Percentiles rank a stretch among this genome's conserved stretches.
These are phyloP conservation scores for Penicillium corylophilum DNA, from an alignment of 2,329 filamentous ascomycete species.

Conservation along the genomic window DNA sequence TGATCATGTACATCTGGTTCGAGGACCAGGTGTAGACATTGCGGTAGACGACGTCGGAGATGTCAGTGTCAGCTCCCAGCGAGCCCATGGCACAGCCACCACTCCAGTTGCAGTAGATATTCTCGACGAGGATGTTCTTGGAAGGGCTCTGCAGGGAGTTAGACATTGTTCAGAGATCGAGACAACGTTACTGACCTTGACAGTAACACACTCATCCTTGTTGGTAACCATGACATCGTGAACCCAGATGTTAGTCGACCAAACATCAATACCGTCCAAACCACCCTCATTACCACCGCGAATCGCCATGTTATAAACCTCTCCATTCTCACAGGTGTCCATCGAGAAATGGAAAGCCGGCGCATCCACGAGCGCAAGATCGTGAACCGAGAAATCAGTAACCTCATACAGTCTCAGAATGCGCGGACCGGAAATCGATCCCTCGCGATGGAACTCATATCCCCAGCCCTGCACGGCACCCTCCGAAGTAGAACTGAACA, in stretches of 20 bases:
- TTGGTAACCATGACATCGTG: slow-evolving; percentile 63
- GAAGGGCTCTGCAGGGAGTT: slow-evolving; percentile 42
- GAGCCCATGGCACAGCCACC: slow-evolving; percentile 60
- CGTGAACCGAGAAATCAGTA: slow-evolving; percentile 51
- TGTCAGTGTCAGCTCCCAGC: slow-evolving; percentile 49
- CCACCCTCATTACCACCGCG: slow-evolving; percentile 54
- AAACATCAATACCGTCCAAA: slow-evolving; percentile 58
- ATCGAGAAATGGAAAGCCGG: slow-evolving; percentile 53
- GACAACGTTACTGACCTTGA: slow-evolving; percentile 42
- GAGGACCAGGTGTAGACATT: slow-evolving; percentile 60
- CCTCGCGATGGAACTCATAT: slow-evolving; percentile 48
- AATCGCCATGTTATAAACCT: slow-evolving; percentile 58
- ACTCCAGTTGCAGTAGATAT: slow-evolving; percentile 63
- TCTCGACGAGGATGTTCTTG: slow-evolving; percentile 58
- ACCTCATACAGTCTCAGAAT: slow-evolving; percentile 49
- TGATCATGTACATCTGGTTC: slow-evolving; percentile 65
- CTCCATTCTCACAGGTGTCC: slow-evolving; percentile 53
- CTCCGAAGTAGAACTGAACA: slow-evolving; percentile 53
- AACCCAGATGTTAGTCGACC: slow-evolving; percentile 56
- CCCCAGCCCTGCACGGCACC: slow-evolving; percentile 56
- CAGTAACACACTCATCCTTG: slow-evolving; percentile 62
- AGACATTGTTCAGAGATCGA: background rate
- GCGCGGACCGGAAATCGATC: slow-evolving; percentile 44
- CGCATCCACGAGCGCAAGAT: slow-evolving; percentile 50
- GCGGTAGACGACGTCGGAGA: slow-evolving; percentile 55